Base-by-base conservation (phyloP, 1,284 basidiomycete species). In the Coniophora puteana region DNA sequence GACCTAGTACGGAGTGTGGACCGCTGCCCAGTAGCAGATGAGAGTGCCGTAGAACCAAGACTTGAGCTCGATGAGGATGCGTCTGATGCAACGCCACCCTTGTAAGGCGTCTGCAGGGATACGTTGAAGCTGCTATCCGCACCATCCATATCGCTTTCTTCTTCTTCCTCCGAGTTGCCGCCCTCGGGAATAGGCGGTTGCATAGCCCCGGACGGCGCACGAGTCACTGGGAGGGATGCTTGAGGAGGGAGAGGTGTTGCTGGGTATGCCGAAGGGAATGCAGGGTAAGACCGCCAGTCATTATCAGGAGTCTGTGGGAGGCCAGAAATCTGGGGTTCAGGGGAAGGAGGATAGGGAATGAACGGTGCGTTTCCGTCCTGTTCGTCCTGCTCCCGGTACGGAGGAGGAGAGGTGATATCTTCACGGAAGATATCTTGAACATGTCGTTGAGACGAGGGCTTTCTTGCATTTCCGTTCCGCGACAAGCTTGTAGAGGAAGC, bases 241-340 rank as follows among this genome's bases (percentile, higher is more conserved):
- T 47, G 45, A 30, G 46, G 40, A 39, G 54, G 51, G 25, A 59
- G 52, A 16, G 77, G 75, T 17, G 76, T 78, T n/a, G 64, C 53
- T 2, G 68, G 69, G 40, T 76, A 76, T 32, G 74, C 74, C 13
- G 74, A 66, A 21, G 72, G 74, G 38, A 76, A 74, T 12, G 73
- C 59, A n/a, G 72, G 71, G 40, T 76, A 76, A 41, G 62, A 52
- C 33, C 68, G 58, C 69, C 69, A 73, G 28, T 74, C 65, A 4
- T 65, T 56, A 22, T 51, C 57, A 46, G 42, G 50, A 34, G 49
- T 59, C 31, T 56, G 50, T 35, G 53, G 45, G 27, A 45, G 10
- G 45, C 40, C n/a, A 36, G 45, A 24, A 5, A 59, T 39, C 5
- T n/a, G n/a, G n/a, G 52, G 55, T 5, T 65, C 49, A 8, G 55